Evolutionary conservation across 148 eudicot genomes (phyloP).

Genomic region (Fagopyrum esculentum): DNA sequence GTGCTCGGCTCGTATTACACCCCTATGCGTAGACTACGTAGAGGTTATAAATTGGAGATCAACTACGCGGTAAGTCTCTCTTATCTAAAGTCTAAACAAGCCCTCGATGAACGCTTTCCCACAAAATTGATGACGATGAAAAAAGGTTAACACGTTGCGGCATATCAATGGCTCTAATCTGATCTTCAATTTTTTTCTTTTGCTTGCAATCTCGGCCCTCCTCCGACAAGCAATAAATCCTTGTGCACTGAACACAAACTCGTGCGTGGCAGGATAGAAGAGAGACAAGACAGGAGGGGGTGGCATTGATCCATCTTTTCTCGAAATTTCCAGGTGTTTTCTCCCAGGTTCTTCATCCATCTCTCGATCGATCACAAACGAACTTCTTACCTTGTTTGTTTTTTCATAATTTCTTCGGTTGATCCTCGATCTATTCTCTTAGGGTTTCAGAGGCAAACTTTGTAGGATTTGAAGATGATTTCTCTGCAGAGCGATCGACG

Average conservation of each 20-base stretch:
- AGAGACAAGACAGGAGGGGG: constrained; percentile 6
- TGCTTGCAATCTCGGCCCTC: neutral
- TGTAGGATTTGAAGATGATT: constrained; percentile 36
- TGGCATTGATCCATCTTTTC: neutral
- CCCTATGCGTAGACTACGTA: too few relatives aligned
- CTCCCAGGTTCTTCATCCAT: neutral
- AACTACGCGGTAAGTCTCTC: too few relatives aligned
- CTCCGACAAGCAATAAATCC: constrained; percentile 8
- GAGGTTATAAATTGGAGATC: too few relatives aligned
- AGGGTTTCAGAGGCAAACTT: constrained; percentile 18
- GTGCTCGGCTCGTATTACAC: too few relatives aligned
- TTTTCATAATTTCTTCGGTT: neutral
- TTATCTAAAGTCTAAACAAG: too few relatives aligned
- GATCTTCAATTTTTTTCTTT: neutral
- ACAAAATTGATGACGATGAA: too few relatives aligned
- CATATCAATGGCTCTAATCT: constrained; percentile 11
- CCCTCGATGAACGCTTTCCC: too few relatives aligned
- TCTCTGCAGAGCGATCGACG: constrained; percentile 57
- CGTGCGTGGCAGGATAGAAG: constrained; percentile 8
- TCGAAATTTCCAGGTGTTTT: constrained; percentile 6
- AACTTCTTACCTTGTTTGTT: neutral
- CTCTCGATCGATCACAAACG: neutral
- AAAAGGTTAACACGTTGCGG: neutral
- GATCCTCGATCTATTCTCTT: constrained; percentile 12
- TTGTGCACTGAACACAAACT: constrained; percentile 5